phyloP scores from a whole-genome alignment of 768 basidiomycete species.

The Boletus coccyginus region DNA sequence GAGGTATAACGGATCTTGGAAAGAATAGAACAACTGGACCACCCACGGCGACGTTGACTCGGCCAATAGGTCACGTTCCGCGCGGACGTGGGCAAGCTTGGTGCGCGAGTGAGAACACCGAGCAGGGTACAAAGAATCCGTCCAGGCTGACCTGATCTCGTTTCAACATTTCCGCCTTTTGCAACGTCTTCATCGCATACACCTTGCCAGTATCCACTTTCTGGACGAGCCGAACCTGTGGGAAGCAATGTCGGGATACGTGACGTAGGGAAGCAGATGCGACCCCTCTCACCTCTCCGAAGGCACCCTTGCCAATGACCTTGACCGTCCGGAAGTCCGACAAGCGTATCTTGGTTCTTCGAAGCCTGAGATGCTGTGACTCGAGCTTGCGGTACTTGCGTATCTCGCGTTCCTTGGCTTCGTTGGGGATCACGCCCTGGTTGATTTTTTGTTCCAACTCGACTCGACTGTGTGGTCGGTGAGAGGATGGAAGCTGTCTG shows the following conservation, averaged over 20 bases:
- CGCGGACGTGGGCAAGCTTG: constrained; percentile 95
- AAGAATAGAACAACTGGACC: constrained; percentile 96
- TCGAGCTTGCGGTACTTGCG: constrained; percentile 84
- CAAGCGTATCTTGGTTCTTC: constrained; percentile 90
- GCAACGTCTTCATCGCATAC: constrained; percentile 98
- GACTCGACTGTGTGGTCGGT: constrained; percentile 58
- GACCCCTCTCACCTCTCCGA: constrained; percentile 76
- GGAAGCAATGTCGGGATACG: constrained; percentile 4
- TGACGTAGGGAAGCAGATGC: neutral
- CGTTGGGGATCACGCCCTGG: constrained; percentile 68
- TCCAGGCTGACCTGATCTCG: constrained; percentile 83
- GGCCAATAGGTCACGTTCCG: constrained; percentile 93
- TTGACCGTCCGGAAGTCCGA: constrained; percentile 95
- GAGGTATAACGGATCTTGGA: constrained; percentile 93
- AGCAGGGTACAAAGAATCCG: neutral
- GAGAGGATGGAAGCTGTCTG: neutral
- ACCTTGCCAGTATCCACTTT: constrained; percentile 97
- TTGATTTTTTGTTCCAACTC: constrained; percentile 84
- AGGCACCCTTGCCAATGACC: constrained; percentile 98
- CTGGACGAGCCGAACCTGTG: constrained; percentile 88
- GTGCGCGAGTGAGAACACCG: constrained; percentile 7
- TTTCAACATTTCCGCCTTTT: constrained; percentile 99
- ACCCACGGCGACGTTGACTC: constrained; percentile 98
- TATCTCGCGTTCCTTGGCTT: constrained; percentile 87
- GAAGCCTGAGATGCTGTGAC: constrained; percentile 85